Evolutionary conservation across 257 asterid species (phyloP), one percentile per base, ranked within the genome.

Genomic region (Petrea volubilis): DNA sequence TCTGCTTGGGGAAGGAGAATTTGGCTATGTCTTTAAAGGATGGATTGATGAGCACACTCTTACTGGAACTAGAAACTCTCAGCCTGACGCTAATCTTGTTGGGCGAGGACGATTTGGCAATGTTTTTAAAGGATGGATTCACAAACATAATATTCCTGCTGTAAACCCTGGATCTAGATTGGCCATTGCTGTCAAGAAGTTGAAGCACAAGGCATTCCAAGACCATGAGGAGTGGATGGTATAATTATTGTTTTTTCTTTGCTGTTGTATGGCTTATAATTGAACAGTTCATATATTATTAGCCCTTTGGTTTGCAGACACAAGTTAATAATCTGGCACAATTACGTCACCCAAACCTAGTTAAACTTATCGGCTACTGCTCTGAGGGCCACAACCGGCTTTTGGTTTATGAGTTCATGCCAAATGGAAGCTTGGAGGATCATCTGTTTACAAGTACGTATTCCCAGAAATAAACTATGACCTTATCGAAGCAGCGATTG

Each of bases 141-240:
- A 44, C 62, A 83, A 76, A 46, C 80, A 72, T 43, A 74, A 80
- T 21, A 85, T 82, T 52, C 77, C 83, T 57, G 86, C 93, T 38
- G 25, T 85, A 23, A 85, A 60, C 6, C 83, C 90, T 25, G 88
- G 90, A 63, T 85, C 81, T 14, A 90, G 93, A 62, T 60, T 82
- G 70, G 88, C 81, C 68, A 77, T 87, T 64, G 88, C 93, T 58
- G 93, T 87, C 60, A 84, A 84, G 78, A 87, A 79, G 81, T 78
- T 87, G 73, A 84, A 80, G 69, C 90, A 84, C 0, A 88, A 84
- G 72, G 87, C 87, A n/a, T 84, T 78, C 71, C 90, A 87, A 65
- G 90, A 88, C 47, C 93, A 87, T 63, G 80, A 87, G 67, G 87
- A 84, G 84, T 87, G 93, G 90, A 46, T 87, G 93, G 93, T 87